These are phyloP conservation scores for Ailanthus altissimus DNA, from an alignment of 345 rosid species.

Conservation along the genomic window DNA sequence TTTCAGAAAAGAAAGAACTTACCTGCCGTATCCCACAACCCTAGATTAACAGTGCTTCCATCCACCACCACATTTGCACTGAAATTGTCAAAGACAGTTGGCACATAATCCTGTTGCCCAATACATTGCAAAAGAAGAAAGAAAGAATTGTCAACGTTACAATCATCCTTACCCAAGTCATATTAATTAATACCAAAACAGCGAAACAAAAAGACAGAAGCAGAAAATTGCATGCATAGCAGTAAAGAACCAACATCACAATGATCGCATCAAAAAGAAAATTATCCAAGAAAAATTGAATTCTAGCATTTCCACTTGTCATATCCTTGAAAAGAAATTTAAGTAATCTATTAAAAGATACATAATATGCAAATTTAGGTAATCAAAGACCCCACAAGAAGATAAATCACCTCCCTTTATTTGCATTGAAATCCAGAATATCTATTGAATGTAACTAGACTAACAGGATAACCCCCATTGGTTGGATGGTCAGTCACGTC, in stretches of 20 bases:
- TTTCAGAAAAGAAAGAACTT: slow-evolving; percentile 16
- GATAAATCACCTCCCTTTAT: neutral
- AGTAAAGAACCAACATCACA: neutral
- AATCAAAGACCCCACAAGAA: neutral
- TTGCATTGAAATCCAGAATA: too few relatives aligned
- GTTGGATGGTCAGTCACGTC: too few relatives aligned
- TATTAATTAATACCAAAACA: neutral
- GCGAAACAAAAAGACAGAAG: neutral
- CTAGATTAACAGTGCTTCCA: slow-evolving; percentile 77
- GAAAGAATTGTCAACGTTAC: slow-evolving; percentile 2
- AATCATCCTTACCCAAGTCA: neutral
- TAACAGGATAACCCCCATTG: too few relatives aligned
- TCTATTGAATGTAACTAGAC: too few relatives aligned
- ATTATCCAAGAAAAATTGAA: neutral
- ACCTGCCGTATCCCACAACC: slow-evolving; percentile 91
- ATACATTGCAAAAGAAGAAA: slow-evolving; percentile 10
- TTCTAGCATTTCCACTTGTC: neutral
- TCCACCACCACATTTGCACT: slow-evolving; percentile 84
- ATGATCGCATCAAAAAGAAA: neutral
- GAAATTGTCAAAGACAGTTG: slow-evolving; percentile 84
- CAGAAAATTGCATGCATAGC: neutral
- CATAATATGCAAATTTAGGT: neutral
- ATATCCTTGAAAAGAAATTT: neutral
- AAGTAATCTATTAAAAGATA: neutral
- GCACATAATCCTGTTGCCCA: slow-evolving; percentile 69